Evolutionary conservation across 441 rosid genomes (phyloP).

Genomic region (Dalechampia spathulata): DNA sequence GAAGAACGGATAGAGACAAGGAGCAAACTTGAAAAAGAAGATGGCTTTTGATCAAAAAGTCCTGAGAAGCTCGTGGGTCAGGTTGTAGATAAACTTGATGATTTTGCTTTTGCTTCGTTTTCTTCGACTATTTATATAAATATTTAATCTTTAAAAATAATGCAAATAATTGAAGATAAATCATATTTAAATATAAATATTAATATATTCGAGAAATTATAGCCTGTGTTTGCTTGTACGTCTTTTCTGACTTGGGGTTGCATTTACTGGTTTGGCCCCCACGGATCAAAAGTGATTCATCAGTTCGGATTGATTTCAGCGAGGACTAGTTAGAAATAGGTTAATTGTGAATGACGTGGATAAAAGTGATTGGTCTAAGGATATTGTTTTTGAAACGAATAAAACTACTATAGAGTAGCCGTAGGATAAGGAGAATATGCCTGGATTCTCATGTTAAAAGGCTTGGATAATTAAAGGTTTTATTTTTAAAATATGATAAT

Average conservation of each 20-base stretch:
- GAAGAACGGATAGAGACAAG: not conserved
- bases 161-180: conserved; percentile 5
- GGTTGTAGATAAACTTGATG: not conserved
- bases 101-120: too few species aligned
- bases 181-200: not conserved
- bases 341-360: too few species aligned
- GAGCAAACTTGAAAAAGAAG: conserved; percentile 15
- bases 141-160: not conserved
- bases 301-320: too few species aligned
- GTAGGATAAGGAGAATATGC: too few species aligned
- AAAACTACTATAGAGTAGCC: too few species aligned
- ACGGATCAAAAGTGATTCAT: too few species aligned
- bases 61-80: conserved; percentile 13
- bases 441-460: too few species aligned
- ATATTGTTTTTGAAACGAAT: too few species aligned
- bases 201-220: not conserved
- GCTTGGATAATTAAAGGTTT: too few species aligned
- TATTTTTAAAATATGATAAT: too few species aligned
- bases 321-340: too few species aligned
- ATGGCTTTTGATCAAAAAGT: conserved; percentile 15
- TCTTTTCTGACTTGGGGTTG: not conserved
- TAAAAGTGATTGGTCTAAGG: too few species aligned
- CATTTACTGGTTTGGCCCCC: not conserved
- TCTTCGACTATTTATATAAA: not conserved
- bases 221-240: not conserved